These are phyloP conservation scores for Boletus pseudopeckii DNA, from an alignment of 768 basidiomycete genomes.

Conservation along the genomic window DNA sequence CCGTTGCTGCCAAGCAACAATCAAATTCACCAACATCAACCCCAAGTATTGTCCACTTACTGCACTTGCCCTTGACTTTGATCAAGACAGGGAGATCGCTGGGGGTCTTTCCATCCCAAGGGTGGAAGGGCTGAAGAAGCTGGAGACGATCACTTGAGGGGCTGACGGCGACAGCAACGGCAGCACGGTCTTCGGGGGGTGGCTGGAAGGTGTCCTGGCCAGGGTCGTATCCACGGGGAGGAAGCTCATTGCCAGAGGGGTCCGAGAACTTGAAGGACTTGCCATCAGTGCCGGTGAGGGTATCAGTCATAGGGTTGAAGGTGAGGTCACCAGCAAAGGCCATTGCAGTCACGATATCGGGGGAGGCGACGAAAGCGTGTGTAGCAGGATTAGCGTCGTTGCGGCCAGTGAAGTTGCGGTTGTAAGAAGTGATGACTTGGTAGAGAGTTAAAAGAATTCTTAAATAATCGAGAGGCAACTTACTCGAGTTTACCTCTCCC, in stretches of 20 bases:
- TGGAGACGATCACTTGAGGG: constrained; percentile 89
- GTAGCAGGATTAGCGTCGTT: constrained; percentile 99
- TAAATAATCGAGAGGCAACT: constrained; percentile 26
- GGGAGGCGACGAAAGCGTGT: constrained; percentile 93
- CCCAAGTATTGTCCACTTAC: constrained; percentile 41
- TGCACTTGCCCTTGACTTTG: constrained; percentile 99
- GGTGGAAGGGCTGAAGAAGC: constrained; percentile 80
- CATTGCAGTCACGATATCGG: constrained; percentile 95
- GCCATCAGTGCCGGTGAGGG: constrained; percentile 84
- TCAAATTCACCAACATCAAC: neutral
- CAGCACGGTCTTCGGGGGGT: constrained; percentile 80
- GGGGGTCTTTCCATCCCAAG: constrained; percentile 94
- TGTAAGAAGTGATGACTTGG: constrained; percentile 96
- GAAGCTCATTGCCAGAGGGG: constrained; percentile 89
- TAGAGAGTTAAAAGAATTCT: neutral
- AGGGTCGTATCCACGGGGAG: constrained; percentile 93
- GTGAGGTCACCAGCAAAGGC: constrained; percentile 90
- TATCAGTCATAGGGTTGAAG: constrained; percentile 96
- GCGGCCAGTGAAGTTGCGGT: constrained; percentile 99
- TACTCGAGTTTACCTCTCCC: constrained; percentile 94
- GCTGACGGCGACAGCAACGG: constrained; percentile 82
- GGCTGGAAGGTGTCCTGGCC: constrained; percentile 97
- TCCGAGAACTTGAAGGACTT: constrained; percentile 97
- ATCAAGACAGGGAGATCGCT: constrained; percentile 88
- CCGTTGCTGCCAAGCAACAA: constrained; percentile 53